Evolutionary conservation across 352 stramenopile genomes (phyloP), one percentile per base, ranked within the genome.

Genomic region (Globisporangium echinulatum): DNA sequence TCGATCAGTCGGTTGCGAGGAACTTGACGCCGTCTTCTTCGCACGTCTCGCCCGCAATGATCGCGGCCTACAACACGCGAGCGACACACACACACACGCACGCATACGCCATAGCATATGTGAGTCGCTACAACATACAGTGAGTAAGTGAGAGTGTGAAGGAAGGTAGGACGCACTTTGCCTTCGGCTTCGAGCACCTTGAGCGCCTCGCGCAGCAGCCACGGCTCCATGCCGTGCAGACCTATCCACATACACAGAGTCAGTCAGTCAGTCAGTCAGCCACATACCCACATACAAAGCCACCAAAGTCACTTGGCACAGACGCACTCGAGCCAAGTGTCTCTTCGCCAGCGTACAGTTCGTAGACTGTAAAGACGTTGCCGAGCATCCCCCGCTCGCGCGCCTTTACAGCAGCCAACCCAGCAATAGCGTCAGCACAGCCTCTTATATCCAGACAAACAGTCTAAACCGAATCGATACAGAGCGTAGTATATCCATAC

Each of bases 11-110:
- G 0, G 72, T 78, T 11, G 80, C 68, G 46, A 94, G 67, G 59
- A 94, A 94, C 66, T 94, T 94, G 68, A 94, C 85, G 49, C 85
- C 85, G 67, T 92, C 81, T 66, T 94, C 82, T 64, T 94, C 82
- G 40, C 81, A 86, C 38, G 85, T 94, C 65, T 86, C 77, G 19
- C 85, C 85, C 7, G 81, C 75, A 60, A 94, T 92, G 43, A 94
- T 82, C 17, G 77, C 80, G 11, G 80, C 85, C 80, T 90, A 46
- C 9, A 2, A 37, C 15, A 54, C 15, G 8, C 19, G 36, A n/a
- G 15, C 15, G 56, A 17, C 42, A 33, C 25, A 33, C 25, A 33
- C 25, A 33, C 25, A 3, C 25, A 33, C 25, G 2, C 25, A 33
- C 25, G 25, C 25, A 33, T 33, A 33, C 25, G 25, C 25, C 25